Evolutionary conservation across 495 filamentous ascomycete genomes (phyloP), one percentile per base, ranked within the genome.

Genomic region (Paragyromitra xinjiangensis): DNA sequence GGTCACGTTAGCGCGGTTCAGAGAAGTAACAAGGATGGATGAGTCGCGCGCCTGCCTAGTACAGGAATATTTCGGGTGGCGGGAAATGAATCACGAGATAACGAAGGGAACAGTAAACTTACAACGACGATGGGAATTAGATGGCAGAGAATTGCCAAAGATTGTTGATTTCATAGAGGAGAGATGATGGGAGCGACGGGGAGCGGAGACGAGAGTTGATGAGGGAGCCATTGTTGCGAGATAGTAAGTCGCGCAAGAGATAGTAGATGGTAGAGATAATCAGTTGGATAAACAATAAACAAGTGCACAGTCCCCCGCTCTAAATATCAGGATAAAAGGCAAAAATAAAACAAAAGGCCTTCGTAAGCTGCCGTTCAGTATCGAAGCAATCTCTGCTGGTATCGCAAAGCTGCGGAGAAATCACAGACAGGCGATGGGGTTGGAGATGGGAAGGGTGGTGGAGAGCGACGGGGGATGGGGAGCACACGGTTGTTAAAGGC

Each of bases 51-150:
- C 71, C 51, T 59, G 59, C 34, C 48, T 78, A 61, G 75, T n/a
- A 64, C 37, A 63, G 39, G 45, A 68, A 68, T 61, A 78, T 51
- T 61, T 51, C 40, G 12, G 67, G 75, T 44, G 71, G 63, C 40
- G 61, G 71, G 75, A 55, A 68, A 75, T 63, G 75, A 78, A 63
- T 55, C 71, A 39, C 39, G 19, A 29, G 74, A 66, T 58, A 65
- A 72, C 61, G 50, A 50, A 64, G n/a, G 3, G 42, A 14, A 39
- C 29, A 34, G 5, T 59, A 11, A 61, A 72, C 77, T 66, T 48
- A 79, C 77, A 66, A 6, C 61, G 77, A 56, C 75, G 75, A 40
- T 77, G 64, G 66, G 74, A 66, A 53, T 72, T 79, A 7, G 62
- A 64, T 12, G 65, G 29, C n/a, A 77, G 39, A 34, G 63, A 51